These are phyloP conservation scores for Coemansia sp. DNA, from an alignment of 192 early-diverging fungal genomes.

Conservation along the genomic window DNA sequence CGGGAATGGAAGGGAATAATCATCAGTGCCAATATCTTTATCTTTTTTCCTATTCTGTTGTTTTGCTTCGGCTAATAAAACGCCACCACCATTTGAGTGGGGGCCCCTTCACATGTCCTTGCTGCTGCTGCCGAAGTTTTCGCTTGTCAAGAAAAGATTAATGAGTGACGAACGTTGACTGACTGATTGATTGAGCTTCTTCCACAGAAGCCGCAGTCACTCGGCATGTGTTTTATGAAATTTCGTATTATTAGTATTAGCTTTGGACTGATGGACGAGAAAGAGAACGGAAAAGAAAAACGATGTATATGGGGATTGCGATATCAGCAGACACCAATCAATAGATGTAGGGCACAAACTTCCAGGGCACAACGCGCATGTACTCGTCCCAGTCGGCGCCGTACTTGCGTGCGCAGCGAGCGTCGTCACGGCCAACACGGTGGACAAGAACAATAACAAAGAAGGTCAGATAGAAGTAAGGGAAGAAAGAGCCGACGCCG, in stretches of 20 bases:
- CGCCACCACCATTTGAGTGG: too few species aligned
- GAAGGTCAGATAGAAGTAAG: slow-evolving; percentile 95
- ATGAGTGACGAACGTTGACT: neutral
- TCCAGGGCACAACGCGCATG: slow-evolving; percentile 75
- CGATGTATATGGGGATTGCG: neutral
- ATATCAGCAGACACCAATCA: slow-evolving; percentile 22
- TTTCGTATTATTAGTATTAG: too few species aligned
- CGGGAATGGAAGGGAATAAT: neutral
- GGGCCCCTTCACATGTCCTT: too few species aligned
- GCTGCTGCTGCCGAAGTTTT: too few species aligned
- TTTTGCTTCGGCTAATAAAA: too few species aligned
- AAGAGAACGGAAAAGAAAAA: neutral
- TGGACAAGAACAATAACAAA: slow-evolving; percentile 90
- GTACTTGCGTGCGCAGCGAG: slow-evolving; percentile 88
- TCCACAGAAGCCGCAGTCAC: neutral
- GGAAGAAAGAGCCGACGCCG: slow-evolving; percentile 76
- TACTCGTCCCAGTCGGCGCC: slow-evolving; percentile 93
- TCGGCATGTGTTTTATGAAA: neutral
- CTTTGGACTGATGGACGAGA: neutral
- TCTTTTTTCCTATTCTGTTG: neutral
- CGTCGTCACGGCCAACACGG: slow-evolving; percentile 84
- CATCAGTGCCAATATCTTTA: neutral
- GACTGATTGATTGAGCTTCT: neutral
- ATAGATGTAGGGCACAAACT: slow-evolving; percentile 80
- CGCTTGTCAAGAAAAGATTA: neutral